A percentile compares a stretch with the other conserved stretches of the same genome.
Conservation (phyloP, 2,329 filamentous ascomycete genomes). For the Xylaria digitata region DNA sequence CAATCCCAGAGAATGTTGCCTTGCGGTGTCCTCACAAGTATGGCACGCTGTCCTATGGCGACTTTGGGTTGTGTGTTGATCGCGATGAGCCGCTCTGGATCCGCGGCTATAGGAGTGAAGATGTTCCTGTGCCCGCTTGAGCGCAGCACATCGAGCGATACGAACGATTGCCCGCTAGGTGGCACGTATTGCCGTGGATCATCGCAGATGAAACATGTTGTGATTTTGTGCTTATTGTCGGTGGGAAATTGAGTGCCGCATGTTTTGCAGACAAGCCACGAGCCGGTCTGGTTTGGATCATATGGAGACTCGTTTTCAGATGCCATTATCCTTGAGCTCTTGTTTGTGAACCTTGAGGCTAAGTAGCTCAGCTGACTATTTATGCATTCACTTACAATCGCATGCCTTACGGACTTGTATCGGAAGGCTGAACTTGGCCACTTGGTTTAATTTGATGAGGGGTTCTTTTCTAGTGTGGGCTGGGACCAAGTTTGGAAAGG, state of each 20-base stretch:
- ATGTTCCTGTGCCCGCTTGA: conserved; percentile 62
- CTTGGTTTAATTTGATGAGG: neutral
- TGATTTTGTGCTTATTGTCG: conserved; percentile 59
- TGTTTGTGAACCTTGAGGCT: neutral
- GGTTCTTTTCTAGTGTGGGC: conserved; percentile 6
- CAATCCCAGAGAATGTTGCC: conserved; percentile 87
- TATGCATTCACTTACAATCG: conserved; percentile 1
- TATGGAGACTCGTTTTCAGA: conserved; percentile 33
- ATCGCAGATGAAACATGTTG: conserved; percentile 76
- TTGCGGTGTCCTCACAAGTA: conserved; percentile 71
- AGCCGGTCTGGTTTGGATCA: conserved; percentile 42
- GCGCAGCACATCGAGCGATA: conserved; percentile 63
- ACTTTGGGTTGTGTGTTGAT: conserved; percentile 67
- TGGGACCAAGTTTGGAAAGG: neutral
- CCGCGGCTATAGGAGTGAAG: conserved; percentile 58
- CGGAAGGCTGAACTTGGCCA: neutral
- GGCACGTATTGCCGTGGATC: conserved; percentile 79
- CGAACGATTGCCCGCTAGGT: conserved; percentile 72
- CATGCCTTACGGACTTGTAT: neutral
- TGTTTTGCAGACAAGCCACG: conserved; percentile 69
- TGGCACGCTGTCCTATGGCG: conserved; percentile 79
- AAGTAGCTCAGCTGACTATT: neutral
- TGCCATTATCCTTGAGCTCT: conserved; percentile 18
- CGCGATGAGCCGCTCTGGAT: conserved; percentile 52
- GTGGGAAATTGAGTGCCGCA: conserved; percentile 78